These are phyloP conservation scores for Cladosporium sp. DNA, from an alignment of 2,329 filamentous ascomycete species.

Conservation along the genomic window DNA sequence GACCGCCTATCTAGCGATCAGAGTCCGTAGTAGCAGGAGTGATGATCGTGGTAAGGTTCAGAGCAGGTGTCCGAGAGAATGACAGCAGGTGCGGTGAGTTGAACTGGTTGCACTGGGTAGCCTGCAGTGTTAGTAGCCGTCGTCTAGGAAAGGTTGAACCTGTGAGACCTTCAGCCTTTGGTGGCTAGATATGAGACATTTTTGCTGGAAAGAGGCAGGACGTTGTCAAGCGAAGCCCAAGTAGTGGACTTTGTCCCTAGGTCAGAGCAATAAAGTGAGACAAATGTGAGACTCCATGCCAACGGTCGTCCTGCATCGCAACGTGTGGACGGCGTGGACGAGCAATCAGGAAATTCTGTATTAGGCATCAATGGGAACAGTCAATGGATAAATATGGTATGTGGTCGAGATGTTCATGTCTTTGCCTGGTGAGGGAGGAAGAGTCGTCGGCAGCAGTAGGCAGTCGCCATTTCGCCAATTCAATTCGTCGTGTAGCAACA, in stretches of 20 bases:
- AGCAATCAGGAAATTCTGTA: too few species aligned
- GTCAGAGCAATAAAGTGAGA: slow-evolving; percentile 1
- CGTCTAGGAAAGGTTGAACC: background rate
- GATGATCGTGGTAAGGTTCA: background rate
- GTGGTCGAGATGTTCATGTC: background rate
- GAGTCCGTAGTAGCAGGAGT: background rate
- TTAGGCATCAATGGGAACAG: too few species aligned
- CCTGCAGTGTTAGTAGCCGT: slow-evolving; percentile 9
- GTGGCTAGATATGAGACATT: slow-evolving; percentile 11
- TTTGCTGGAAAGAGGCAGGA: slow-evolving; percentile 11
- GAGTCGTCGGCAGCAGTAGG: background rate
- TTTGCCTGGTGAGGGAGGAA: background rate
- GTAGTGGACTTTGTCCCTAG: background rate
- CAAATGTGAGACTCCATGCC: slow-evolving; percentile 8
- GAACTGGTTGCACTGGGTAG: slow-evolving; percentile 6
- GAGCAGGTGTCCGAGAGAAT: background rate
- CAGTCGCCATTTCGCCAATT: background rate
- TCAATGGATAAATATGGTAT: too few species aligned
- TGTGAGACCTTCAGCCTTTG: slow-evolving; percentile 7
- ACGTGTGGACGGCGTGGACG: background rate
- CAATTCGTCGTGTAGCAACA: background rate
- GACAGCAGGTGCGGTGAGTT: background rate
- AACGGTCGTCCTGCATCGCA: background rate
- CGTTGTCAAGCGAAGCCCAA: slow-evolving; percentile 7
- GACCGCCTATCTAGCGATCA: background rate